phyloP scores from a whole-genome alignment of 352 stramenopile genomes.

The Phytophthora sansomeana region DNA sequence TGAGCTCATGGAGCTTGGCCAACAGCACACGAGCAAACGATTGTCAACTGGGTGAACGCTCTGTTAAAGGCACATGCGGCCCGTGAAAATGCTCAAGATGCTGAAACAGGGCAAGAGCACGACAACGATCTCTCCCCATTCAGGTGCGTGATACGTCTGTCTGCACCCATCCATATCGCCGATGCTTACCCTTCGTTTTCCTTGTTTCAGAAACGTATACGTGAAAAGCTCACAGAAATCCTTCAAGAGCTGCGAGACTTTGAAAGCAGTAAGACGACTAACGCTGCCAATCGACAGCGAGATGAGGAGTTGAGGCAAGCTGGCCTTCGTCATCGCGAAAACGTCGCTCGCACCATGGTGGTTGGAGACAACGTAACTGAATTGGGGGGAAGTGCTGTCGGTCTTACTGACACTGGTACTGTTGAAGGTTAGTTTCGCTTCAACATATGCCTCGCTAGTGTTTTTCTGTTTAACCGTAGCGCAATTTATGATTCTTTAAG shows the following conservation, averaged over 20 bases:
- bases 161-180: too few relatives aligned
- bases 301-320: not conserved
- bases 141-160: not conserved
- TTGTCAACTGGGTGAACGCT: not conserved
- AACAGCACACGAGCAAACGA: not conserved
- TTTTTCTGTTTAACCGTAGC: not conserved
- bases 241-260: too few relatives aligned
- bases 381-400: too few relatives aligned
- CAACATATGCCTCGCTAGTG: too few relatives aligned
- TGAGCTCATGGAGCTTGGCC: too few relatives aligned
- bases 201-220: not conserved
- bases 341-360: not conserved
- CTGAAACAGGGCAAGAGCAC: slow-evolving; percentile 3
- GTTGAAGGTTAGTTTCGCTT: not conserved
- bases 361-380: not conserved
- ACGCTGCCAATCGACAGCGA: too few relatives aligned
- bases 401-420: not conserved
- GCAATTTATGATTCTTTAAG: too few relatives aligned
- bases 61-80: not conserved
- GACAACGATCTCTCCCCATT: too few relatives aligned
- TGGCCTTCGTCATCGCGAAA: not conserved
- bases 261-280: too few relatives aligned
- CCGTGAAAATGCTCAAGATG: not conserved
- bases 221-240: too few relatives aligned
- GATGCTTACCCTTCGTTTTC: not conserved